Percentiles rank a stretch among this genome's conserved stretches.
These are phyloP conservation scores for Aspergillus thermomutatus DNA, from an alignment of 2,329 filamentous ascomycete genomes.

Conservation along the genomic window DNA sequence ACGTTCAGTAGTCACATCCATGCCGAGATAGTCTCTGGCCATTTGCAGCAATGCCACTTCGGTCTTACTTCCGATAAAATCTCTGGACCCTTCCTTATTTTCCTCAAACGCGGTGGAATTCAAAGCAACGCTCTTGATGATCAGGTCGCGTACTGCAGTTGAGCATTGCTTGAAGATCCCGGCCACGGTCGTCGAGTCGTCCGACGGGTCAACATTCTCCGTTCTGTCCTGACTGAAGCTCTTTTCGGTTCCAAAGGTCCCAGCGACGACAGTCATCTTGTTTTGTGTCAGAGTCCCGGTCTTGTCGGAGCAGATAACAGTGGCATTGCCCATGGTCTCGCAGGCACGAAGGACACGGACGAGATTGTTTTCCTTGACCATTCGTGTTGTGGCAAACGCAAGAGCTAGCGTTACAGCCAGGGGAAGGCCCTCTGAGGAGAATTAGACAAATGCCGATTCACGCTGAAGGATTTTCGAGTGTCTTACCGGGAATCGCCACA, in stretches of 20 bases:
- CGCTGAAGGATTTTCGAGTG: neutral
- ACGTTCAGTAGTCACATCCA: slow-evolving; percentile 65
- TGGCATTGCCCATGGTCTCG: slow-evolving; percentile 78
- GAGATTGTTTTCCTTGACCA: slow-evolving; percentile 74
- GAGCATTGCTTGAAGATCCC: slow-evolving; percentile 33
- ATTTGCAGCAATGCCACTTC: slow-evolving; percentile 71
- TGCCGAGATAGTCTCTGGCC: slow-evolving; percentile 63
- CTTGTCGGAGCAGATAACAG: slow-evolving; percentile 77
- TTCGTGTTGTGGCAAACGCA: slow-evolving; percentile 72
- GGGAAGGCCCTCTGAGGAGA: slow-evolving; percentile 65
- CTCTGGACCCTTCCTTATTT: slow-evolving; percentile 62
- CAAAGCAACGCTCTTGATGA: slow-evolving; percentile 42
- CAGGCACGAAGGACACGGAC: slow-evolving; percentile 74
- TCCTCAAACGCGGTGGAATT: slow-evolving; percentile 73
- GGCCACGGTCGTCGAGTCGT: slow-evolving; percentile 18
- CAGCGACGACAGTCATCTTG: slow-evolving; percentile 73
- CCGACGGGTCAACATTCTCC: slow-evolving; percentile 9
- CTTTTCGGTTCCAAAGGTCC: slow-evolving; percentile 59
- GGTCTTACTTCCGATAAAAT: slow-evolving; percentile 74
- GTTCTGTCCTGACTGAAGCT: slow-evolving; percentile 49
- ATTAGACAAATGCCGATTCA: slow-evolving; percentile 9
- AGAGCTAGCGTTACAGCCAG: slow-evolving; percentile 74
- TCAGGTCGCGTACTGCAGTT: slow-evolving; percentile 30
- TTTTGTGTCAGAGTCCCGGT: slow-evolving; percentile 73
- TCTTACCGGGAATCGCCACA: slow-evolving; percentile 63